Base-by-base conservation (phyloP, 202 grass and related monocot genomes). In the Brachypodium distachyon region DNA sequence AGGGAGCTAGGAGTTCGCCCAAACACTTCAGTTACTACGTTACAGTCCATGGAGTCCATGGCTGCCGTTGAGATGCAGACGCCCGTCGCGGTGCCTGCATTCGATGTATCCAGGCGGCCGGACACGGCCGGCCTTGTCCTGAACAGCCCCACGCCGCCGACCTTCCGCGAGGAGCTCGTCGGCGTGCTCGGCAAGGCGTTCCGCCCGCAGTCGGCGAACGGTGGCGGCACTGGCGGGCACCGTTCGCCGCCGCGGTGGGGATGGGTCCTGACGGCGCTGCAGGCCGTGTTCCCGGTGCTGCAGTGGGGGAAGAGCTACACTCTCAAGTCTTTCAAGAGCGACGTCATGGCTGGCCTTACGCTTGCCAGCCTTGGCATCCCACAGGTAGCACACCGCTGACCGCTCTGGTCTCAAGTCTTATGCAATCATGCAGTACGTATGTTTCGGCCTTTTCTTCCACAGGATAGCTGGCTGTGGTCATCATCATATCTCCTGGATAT, bases 321-420 rank as follows among this genome's bases (percentile, higher is more conserved):
- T 46, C 61, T 88, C 69, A 88, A 88, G 80, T 74, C 79, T 25
- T 97, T 97, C 58, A 84, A 58, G 82, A 92, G 87, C 70, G 94
- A 97, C 73, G 36, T 97, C 34, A 90, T 97, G 94, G 94, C 94
- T 42, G 91, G 94, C 34, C 87, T 94, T 0, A 98, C 95, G 56
- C 95, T 98, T 70, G 95, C 95, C 9, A 98, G 95, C 84, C 89
- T 98, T 57, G 95, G 95, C 23, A 98, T 98, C 49, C 95, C 95
- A 18, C 95, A 98, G 87, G 91, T 94, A 70, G 16, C 9, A 29
- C 39, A 44, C 39, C 63, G 22, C 32, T 33, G 4, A 61, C 29
- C 6, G 8, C 65, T 1, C 14, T 28, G 23, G 38, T 60, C 51
- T 29, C 22, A n/a, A n/a, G n/a, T n/a, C n/a, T n/a, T n/a, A n/a